Evolutionary conservation across 2,329 filamentous ascomycete genomes (phyloP), one percentile per base, ranked within the genome.

Genomic region (Penicillium brevicompactum): DNA sequence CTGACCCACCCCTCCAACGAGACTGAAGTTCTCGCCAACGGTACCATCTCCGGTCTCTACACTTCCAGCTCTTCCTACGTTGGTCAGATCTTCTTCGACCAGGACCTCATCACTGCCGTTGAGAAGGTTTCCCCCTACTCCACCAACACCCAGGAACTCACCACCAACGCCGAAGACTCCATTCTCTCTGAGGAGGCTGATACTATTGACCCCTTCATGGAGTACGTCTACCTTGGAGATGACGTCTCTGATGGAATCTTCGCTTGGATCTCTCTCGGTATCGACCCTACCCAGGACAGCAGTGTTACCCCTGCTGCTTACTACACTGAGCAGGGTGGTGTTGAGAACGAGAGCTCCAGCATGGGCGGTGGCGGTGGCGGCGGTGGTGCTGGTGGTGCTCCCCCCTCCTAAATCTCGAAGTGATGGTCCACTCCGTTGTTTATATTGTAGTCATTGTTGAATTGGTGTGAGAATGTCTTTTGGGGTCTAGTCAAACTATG

Each of bases 71-170:
- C 83, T 54, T 79, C 81, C 7, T 85, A 88, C 71, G 78, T 87
- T 38, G 85, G 86, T 16, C 86, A 89, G 68, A 66, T 86, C 48
- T 88, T 85, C 78, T 85, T 85, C 53, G 84, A 88, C 68, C 81
- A 87, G 67, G 75, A 77, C 58, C 79, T 88, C 9, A 79, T 84
- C 60, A 63, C 64, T 24, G 59, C 74, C 38, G 82, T 87, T 51
- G 80, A 85, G 57, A 68, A 69, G 9, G 74, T 71, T 1, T 55
- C 66, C 0, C 80, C 82, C 0, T 84, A 84, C 69, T 69, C 56
- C 5, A 67, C 68, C 53, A 84, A 84, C 70, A 76, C 71, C 0
- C 75, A 81, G 56, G 49, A 60, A 0, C 51, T 81, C 18, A 85
- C 79, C 4, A 71, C 66, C 37, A 86, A 87, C 63, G 72, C 70